phyloP scores from a whole-genome alignment of 306 rosid genomes.

The Notholithocarpus densiflorus region DNA sequence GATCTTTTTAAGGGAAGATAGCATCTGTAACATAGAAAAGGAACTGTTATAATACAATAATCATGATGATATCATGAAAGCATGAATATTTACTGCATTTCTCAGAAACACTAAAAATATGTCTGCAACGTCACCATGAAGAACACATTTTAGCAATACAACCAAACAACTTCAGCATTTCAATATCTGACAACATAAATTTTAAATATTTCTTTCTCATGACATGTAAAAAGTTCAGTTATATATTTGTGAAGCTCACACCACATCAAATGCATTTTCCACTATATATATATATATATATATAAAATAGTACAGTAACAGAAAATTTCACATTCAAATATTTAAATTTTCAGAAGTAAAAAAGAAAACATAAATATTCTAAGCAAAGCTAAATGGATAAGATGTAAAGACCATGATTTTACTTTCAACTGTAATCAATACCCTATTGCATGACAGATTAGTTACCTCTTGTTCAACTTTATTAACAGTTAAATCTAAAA shows the following conservation, averaged over 20 bases:
- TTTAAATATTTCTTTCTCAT: not conserved
- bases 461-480: not conserved
- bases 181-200: constrained; percentile 1
- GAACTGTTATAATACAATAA: constrained; percentile 3
- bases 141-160: constrained; percentile 10
- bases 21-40: constrained; percentile 60
- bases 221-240: not conserved
- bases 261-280: not conserved
- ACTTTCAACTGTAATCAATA: not conserved
- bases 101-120: constrained; percentile 10
- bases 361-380: not conserved
- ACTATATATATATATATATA: no score
- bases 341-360: not conserved
- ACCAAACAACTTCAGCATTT: constrained; percentile 4
- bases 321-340: not conserved
- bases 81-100: not conserved
- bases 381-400: not conserved
- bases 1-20: constrained; percentile 71
- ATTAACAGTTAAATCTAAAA: not conserved
- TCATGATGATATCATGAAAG: not conserved
- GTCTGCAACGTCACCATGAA: not conserved
- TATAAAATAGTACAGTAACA: not conserved
- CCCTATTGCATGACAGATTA: not conserved
- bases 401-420: not conserved
- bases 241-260: not conserved